Conservation (phyloP, 2,329 filamentous ascomycete species). For the Colletotrichum sp. region DNA sequence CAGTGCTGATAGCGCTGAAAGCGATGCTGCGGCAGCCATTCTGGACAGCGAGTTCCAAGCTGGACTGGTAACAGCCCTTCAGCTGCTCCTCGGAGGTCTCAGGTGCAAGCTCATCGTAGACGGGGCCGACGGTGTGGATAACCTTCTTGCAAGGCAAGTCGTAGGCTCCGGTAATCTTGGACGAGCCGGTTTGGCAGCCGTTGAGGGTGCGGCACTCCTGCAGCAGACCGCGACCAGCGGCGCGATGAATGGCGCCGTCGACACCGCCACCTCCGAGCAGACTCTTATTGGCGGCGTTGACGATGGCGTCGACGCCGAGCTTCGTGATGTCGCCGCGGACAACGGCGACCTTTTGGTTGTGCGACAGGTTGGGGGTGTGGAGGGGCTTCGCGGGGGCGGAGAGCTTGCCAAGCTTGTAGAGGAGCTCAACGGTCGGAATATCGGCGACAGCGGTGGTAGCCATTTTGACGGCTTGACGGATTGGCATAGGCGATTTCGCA, state of each 20-base stretch:
- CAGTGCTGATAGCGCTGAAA: conserved; percentile 86
- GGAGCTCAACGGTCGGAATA: conserved; percentile 66
- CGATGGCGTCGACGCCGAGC: conserved; percentile 79
- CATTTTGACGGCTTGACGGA: conserved; percentile 32
- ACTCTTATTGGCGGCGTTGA: conserved; percentile 86
- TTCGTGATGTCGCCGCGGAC: conserved; percentile 82
- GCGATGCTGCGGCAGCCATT: conserved; percentile 74
- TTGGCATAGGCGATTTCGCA: neutral
- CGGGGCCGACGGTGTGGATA: conserved; percentile 89
- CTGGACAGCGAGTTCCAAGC: conserved; percentile 74
- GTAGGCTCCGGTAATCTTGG: conserved; percentile 84
- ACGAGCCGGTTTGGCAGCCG: conserved; percentile 78
- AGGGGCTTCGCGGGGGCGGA: conserved; percentile 25
- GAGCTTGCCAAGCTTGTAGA: conserved; percentile 68
- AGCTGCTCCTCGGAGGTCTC: conserved; percentile 54
- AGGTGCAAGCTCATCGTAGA: conserved; percentile 60
- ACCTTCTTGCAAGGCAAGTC: conserved; percentile 76
- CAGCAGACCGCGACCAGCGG: conserved; percentile 73
- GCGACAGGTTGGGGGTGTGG: conserved; percentile 44
- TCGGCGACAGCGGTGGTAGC: conserved; percentile 50
- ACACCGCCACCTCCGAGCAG: conserved; percentile 91
- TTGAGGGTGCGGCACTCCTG: conserved; percentile 73
- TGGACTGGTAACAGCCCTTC: conserved; percentile 70
- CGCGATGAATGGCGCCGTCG: conserved; percentile 84
- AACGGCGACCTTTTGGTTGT: conserved; percentile 73